phyloP scores from a whole-genome alignment of 495 filamentous ascomycete genomes.

The Penicillium nucicola region DNA sequence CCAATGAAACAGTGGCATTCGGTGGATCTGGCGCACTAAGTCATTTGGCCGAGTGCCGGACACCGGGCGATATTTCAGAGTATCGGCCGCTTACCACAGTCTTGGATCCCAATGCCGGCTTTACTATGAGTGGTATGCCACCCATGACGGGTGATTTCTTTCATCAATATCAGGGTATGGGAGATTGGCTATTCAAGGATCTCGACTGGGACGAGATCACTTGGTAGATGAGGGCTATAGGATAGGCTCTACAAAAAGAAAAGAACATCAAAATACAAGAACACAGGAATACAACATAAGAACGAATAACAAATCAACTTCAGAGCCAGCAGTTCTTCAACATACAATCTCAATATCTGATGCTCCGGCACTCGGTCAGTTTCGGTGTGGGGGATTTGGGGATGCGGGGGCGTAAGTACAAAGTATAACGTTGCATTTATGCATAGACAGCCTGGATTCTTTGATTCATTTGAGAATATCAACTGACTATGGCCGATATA shows the following conservation, averaged over 20 bases:
- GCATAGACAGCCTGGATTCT: too few species aligned
- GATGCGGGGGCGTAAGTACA: slow-evolving; percentile 16
- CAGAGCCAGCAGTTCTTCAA: too few species aligned
- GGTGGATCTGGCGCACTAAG: neutral
- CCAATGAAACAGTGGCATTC: neutral
- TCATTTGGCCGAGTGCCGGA: slow-evolving; percentile 2
- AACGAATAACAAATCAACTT: too few species aligned
- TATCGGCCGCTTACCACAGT: slow-evolving; percentile 16
- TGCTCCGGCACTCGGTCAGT: slow-evolving; percentile 19
- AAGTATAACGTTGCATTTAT: too few species aligned
- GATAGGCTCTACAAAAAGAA: neutral
- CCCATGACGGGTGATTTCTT: slow-evolving; percentile 5
- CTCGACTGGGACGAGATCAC: slow-evolving; percentile 12
- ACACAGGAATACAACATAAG: too few species aligned
- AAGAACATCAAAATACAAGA: too few species aligned
- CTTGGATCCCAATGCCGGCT: slow-evolving; percentile 11
- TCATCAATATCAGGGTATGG: slow-evolving; percentile 21
- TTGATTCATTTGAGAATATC: neutral
- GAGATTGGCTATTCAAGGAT: slow-evolving; percentile 17
- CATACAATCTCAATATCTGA: neutral
- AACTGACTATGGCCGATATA: slow-evolving; percentile 17
- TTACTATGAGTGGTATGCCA: slow-evolving; percentile 10
- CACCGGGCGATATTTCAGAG: neutral
- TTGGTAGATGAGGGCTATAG: neutral
- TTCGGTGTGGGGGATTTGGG: slow-evolving; percentile 12